Base-by-base conservation (phyloP, 179 eudicot species). In the Amaranthus tricolor region DNA sequence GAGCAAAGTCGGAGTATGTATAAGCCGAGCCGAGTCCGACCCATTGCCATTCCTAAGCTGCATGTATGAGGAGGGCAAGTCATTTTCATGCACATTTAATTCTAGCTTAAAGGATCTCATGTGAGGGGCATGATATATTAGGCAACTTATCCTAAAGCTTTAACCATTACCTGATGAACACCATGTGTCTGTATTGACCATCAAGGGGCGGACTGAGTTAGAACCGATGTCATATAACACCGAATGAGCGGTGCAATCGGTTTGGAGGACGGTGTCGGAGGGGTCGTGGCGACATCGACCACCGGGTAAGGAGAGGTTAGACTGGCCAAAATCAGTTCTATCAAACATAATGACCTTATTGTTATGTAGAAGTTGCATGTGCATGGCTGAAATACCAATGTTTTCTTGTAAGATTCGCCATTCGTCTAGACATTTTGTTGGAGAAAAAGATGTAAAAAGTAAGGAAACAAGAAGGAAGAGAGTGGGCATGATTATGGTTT, bases 221-320 rank as follows among this genome's bases (percentile, higher is more conserved):
- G 88, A 59, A 7, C 40, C 76, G 8, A 89, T 24, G 48, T 93
- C 92, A 13, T 88, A 94, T 0, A 85, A 24, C 0, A 91, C 68
- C 0, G 98, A 91, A 77, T 91, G 98, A 40, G 98, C 97, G 1
- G 95, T 86, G 76, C 98, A 94, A 47, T 94, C 98, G 0, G 15
- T 67, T 21, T 68, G 63, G 16, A 91, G 85, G 6, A 71, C 80
- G 4, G 71, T 59, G 48, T 94, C 98, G 0, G 43, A 40, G 2
- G 85, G 86, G 76, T 92, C 94, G 24, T 76, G 69, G 5, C 96
- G 89, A 68, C 97, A 92, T 0, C 74, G 87, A 6, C 85, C 84
- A 10, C n/a, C 70, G 0, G 96, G 89, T 0, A 92, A 89, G n/a
- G 96, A 86, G 76, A 92, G 70, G 70, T 92, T 90, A 0, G 97